phyloP scores from a whole-genome alignment of 257 asterid species.

The Haberlea rhodopensis region DNA sequence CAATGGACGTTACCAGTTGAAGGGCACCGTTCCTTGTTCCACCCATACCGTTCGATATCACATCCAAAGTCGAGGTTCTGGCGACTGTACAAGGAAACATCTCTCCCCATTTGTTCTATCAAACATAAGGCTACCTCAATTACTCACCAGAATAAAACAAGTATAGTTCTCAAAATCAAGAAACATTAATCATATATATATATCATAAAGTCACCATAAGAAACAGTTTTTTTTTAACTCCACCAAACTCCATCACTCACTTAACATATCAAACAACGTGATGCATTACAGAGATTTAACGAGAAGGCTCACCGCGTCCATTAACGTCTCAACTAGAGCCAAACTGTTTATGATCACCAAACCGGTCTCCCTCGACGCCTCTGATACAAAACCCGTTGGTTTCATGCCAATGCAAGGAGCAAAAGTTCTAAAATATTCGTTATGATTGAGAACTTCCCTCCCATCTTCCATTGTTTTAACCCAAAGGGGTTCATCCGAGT shows the following conservation, averaged over 20 bases:
- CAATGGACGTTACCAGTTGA: slow-evolving; percentile 42
- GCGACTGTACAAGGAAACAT: slow-evolving; percentile 56
- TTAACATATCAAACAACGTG: not conserved
- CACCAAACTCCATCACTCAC: not conserved
- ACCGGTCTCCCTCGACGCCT: slow-evolving; percentile 56
- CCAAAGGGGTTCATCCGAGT: slow-evolving; percentile 50
- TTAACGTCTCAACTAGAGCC: slow-evolving; percentile 59
- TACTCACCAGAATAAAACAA: not conserved
- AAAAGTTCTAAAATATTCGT: slow-evolving; percentile 43
- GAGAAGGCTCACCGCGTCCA: slow-evolving; percentile 45
- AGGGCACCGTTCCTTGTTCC: slow-evolving; percentile 63
- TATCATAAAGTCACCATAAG: not conserved
- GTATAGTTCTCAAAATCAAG: not conserved
- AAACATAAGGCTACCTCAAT: not conserved
- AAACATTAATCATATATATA: too few relatives aligned
- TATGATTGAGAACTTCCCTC: slow-evolving; percentile 38
- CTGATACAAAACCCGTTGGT: slow-evolving; percentile 47
- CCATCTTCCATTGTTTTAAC: slow-evolving; percentile 39
- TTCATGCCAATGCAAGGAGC: slow-evolving; percentile 49
- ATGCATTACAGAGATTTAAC: not conserved
- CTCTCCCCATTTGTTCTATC: slow-evolving; percentile 57
- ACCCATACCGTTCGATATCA: slow-evolving; percentile 53
- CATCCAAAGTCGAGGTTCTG: slow-evolving; percentile 47
- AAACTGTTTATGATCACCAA: slow-evolving; percentile 49
- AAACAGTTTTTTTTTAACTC: not conserved